Base-by-base conservation (phyloP, 1,139 yeast genomes). In the Meyerozyma sp. region DNA sequence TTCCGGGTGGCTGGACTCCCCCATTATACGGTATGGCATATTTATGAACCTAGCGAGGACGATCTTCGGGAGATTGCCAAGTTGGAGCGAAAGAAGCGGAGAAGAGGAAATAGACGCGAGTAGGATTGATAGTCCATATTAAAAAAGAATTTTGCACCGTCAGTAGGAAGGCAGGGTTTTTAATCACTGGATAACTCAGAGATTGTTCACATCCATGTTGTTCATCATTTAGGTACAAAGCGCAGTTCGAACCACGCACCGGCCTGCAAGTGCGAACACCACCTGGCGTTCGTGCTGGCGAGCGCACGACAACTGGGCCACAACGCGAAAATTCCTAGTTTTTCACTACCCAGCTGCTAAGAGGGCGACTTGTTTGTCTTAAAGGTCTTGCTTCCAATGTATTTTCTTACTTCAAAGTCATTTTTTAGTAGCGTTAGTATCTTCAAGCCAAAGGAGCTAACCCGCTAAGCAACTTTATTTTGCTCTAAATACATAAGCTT, bases 21-120 rank as follows among this genome's bases (percentile, higher is more conserved):
- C 30, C 94, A 89, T 65, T 89, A 89, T 60, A 87, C 91, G 1
- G 75, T 89, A 37, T 88, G 96, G 96, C 91, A 84, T 62, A 83
- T 84, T 44, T 84, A 84, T 63, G 96, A 87, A 57, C 91, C 95
- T 35, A 86, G 96, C 66, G 95, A 86, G 60, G 97, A 91, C 58
- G 97, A 91, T 63, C 70, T 89, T 49, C 75, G 77, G 57, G 81
- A 82, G 56, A 86, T 88, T 42, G 84, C 88, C 2, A 73, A 76
- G 59, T 74, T 77, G 69, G 95, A 81, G 64, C 75, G 91, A 65
- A 80, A 75, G 59, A 82, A 77, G 67, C 77, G 87, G 65, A 70
- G 79, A 56, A 50, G 51, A 59, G 57, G 47, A 53, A 44, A 26
- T 44, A 42, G 35, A 42, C 46, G 39, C 16, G 27, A 36, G n/a